Conservation (phyloP, 2,329 filamentous ascomycete species). For the Fusarium papillatum region DNA sequence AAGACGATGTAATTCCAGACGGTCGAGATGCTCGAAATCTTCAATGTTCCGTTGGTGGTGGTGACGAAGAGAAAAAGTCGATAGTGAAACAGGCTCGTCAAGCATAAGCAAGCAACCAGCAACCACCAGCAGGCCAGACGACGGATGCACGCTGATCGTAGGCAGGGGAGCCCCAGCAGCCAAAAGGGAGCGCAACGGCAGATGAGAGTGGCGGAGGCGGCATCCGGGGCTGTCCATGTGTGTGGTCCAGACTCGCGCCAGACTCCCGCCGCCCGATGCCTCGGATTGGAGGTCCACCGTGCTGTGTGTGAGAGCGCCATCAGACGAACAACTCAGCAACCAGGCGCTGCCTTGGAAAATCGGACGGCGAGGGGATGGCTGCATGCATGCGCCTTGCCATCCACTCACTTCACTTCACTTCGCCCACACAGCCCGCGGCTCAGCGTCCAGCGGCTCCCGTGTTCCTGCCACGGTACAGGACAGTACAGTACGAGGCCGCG, state of each 20-base stretch:
- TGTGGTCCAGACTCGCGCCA: conserved; percentile 37
- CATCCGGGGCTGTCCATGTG: conserved; percentile 43
- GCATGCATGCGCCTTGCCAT: conserved; percentile 8
- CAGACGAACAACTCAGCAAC: conserved; percentile 11
- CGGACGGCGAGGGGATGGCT: not conserved
- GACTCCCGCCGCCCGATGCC: conserved; percentile 27
- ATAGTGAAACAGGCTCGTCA: not conserved
- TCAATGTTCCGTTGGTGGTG: conserved; percentile 12
- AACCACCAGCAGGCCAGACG: conserved; percentile 1
- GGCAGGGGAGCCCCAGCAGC: conserved; percentile 22
- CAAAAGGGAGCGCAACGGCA: conserved; percentile 35
- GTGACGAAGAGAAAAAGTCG: conserved; percentile 20
- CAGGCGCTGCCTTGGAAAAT: not conserved
- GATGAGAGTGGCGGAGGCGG: conserved; percentile 44
- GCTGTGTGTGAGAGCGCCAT: conserved; percentile 18
- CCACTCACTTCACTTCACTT: not conserved
- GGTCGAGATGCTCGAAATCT: conserved; percentile 7
- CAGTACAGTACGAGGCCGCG: conserved; percentile 6
- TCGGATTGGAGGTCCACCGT: conserved; percentile 29
- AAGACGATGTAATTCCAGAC: conserved; percentile 11
- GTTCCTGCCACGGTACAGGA: conserved; percentile 32
- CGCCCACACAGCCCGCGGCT: not conserved
- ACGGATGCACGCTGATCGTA: conserved; percentile 21
- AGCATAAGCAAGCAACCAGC: conserved; percentile 5
- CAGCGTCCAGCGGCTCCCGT: conserved; percentile 12